Percentiles rank a stretch among this genome's conserved stretches.
These are phyloP conservation scores for Termitomyces sp. DNA, from an alignment of 768 basidiomycete species.

Conservation along the genomic window DNA sequence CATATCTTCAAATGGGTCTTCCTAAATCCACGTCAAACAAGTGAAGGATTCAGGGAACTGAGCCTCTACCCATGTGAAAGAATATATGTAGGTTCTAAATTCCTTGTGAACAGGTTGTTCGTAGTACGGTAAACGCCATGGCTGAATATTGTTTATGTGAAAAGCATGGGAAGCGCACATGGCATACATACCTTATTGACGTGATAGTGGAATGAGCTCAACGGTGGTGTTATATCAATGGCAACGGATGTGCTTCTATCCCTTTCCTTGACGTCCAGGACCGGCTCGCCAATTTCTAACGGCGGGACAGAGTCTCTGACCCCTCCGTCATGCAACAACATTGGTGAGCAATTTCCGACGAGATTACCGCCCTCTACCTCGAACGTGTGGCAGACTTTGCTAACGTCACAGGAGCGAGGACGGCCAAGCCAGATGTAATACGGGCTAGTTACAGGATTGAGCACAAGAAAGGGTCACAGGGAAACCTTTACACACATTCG, in stretches of 20 bases:
- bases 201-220: constrained; percentile 63
- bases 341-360: constrained; percentile 44
- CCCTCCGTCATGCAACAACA: constrained; percentile 25
- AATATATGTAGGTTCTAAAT: constrained; percentile 58
- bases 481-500: constrained; percentile 37
- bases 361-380: constrained; percentile 60
- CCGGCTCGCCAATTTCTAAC: constrained; percentile 36
- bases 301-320: constrained; percentile 31
- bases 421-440: constrained; percentile 78
- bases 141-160: constrained; percentile 21
- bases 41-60: neutral
- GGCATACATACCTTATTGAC: constrained; percentile 31
- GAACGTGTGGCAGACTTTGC: constrained; percentile 51
- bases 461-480: neutral
- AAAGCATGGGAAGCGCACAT: constrained; percentile 1
- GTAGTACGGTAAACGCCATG: constrained; percentile 68
- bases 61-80: constrained; percentile 50
- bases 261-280: constrained; percentile 21
- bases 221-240: constrained; percentile 47
- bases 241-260: constrained; percentile 16
- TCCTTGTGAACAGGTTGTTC: constrained; percentile 66
- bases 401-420: constrained; percentile 54
- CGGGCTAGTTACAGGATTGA: constrained; percentile 29
- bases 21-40: constrained; percentile 26
- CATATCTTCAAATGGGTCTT: constrained; percentile 75